A percentile compares a stretch with the other conserved stretches of the same genome.
phyloP scores from a whole-genome alignment of 371 early-diverging fungal genomes.

The Rhizopus arrhizus region DNA sequence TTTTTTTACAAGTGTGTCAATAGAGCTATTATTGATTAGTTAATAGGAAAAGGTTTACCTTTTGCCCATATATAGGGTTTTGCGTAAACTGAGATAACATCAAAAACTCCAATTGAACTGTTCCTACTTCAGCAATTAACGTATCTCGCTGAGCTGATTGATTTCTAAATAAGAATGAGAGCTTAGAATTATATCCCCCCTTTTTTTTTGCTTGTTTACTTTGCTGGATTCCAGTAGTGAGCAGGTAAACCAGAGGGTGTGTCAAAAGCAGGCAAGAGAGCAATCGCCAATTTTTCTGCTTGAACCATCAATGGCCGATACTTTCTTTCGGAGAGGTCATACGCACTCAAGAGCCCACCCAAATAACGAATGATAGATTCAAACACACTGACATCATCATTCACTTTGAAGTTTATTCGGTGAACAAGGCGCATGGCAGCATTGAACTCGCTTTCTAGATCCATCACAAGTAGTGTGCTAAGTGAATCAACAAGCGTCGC shows the following conservation, averaged over 20 bases:
- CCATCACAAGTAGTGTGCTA: constrained; percentile 82
- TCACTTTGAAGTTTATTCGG: constrained; percentile 46
- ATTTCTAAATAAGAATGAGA: constrained; percentile 16
- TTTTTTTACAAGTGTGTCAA: too few species aligned
- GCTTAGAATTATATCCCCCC: too few species aligned
- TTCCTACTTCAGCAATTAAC: constrained; percentile 82
- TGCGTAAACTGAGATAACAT: constrained; percentile 74
- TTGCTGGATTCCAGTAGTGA: constrained; percentile 42
- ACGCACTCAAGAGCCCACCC: constrained; percentile 85
- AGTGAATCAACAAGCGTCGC: constrained; percentile 81
- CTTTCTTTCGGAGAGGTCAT: constrained; percentile 62
- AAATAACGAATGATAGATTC: constrained; percentile 90
- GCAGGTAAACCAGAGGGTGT: constrained; percentile 63
- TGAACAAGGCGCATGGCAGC: constrained; percentile 61
- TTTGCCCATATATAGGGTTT: constrained; percentile 60
- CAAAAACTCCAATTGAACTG: constrained; percentile 86
- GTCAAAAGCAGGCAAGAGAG: constrained; percentile 62
- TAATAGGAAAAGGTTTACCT: too few species aligned
- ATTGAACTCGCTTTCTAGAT: constrained; percentile 68
- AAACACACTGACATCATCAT: constrained; percentile 69
- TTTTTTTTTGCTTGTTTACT: constrained; percentile 19
- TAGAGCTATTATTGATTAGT: too few species aligned
- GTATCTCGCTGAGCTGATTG: constrained; percentile 17
- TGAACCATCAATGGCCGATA: constrained; percentile 40
- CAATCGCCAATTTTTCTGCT: constrained; percentile 59